Percentiles rank a stretch among this genome's conserved stretches.
Evolutionary conservation across 2,329 filamentous ascomycete species (phyloP).

Genomic region (Chrysoporthe puriensis): DNA sequence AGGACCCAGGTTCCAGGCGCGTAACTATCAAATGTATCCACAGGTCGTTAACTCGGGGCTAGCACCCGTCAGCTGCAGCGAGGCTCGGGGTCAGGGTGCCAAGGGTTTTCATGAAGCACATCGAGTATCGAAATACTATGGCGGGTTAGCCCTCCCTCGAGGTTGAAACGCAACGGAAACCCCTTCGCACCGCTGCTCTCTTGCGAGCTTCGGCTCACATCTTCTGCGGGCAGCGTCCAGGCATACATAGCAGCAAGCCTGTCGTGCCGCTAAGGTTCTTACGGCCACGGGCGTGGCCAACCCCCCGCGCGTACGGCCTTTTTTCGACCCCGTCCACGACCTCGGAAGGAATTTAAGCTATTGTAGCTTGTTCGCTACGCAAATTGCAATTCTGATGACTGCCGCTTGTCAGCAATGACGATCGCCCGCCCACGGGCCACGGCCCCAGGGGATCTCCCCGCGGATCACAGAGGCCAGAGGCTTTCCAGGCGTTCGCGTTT

Average conservation of each 20-base stretch:
- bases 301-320: no score
- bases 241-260: background rate
- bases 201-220: conserved; percentile 11
- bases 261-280: background rate
- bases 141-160: background rate
- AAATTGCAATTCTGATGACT: background rate
- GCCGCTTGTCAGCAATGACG: conserved; percentile 4
- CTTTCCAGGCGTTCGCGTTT: background rate
- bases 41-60: background rate
- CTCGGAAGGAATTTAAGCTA: background rate
- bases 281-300: background rate
- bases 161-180: conserved; percentile 23
- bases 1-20: background rate
- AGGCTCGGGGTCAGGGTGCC: background rate
- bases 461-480: background rate
- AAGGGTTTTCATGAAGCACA: background rate
- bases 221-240: background rate
- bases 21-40: background rate
- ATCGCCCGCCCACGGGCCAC: background rate
- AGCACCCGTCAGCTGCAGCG: background rate
- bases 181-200: background rate
- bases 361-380: background rate
- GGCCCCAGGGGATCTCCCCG: background rate
- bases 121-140: background rate
- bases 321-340: background rate